Evolutionary conservation across 768 basidiomycete species (phyloP).

Genomic region (Fomitopsis serialis): DNA sequence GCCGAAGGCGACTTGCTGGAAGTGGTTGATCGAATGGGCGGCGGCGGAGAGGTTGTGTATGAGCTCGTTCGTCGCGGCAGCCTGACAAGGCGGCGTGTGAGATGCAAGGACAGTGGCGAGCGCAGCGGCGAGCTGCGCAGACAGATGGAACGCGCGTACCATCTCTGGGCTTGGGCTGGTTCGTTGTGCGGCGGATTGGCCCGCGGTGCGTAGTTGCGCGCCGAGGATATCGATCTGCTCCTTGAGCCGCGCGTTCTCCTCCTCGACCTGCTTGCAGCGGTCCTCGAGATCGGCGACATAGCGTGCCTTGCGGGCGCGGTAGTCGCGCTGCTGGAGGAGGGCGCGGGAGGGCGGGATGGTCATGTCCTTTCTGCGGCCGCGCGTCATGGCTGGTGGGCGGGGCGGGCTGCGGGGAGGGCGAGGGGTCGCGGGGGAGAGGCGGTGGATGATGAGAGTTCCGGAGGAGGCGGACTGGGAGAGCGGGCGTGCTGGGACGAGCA

Average conservation of each 20-base stretch:
- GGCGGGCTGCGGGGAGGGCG: not conserved
- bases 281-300: slow-evolving; percentile 54
- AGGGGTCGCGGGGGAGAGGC: not conserved
- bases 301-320: slow-evolving; percentile 54
- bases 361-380: slow-evolving; percentile 62
- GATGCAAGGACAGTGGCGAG: slow-evolving; percentile 15
- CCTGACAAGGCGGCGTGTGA: slow-evolving; percentile 29
- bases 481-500: too few species aligned
- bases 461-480: not conserved
- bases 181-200: slow-evolving; percentile 1
- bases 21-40: slow-evolving; percentile 45
- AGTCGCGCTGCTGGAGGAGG: slow-evolving; percentile 59
- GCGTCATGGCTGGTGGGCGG: slow-evolving; percentile 37
- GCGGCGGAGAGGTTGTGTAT: slow-evolving; percentile 43
- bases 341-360: slow-evolving; percentile 55
- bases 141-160: slow-evolving; percentile 15
- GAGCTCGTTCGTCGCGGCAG: slow-evolving; percentile 47
- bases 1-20: slow-evolving; percentile 43
- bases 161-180: slow-evolving; percentile 22
- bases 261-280: slow-evolving; percentile 46
- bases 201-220: slow-evolving; percentile 28
- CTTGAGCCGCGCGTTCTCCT: slow-evolving; percentile 46
- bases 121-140: not conserved
- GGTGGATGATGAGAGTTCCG: not conserved
- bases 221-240: slow-evolving; percentile 42